Conservation (phyloP, 2,329 filamentous ascomycete species). For the Epichloe gansuensis region DNA sequence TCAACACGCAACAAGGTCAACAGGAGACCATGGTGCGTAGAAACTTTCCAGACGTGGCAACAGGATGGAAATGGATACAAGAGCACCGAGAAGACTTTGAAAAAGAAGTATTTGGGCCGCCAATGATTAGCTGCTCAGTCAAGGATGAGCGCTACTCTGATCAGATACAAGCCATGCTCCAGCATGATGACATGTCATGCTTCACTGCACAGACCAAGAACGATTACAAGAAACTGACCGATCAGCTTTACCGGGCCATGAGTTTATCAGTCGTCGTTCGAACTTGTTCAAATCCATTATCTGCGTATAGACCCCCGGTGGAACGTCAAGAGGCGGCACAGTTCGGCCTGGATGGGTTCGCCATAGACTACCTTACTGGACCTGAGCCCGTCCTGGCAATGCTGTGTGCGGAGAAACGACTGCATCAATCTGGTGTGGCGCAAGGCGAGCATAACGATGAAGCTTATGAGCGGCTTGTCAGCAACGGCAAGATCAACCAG, state of each 20-base stretch:
- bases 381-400: conserved; percentile 76
- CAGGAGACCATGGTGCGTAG: conserved; percentile 52
- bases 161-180: conserved; percentile 39
- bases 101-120: conserved; percentile 66
- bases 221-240: conserved; percentile 63
- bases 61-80: conserved; percentile 73
- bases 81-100: conserved; percentile 56
- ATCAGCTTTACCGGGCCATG: conserved; percentile 49
- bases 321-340: conserved; percentile 38
- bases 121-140: conserved; percentile 67
- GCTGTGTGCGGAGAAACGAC: conserved; percentile 60
- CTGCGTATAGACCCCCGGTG: conserved; percentile 42
- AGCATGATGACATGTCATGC: conserved; percentile 40
- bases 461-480: conserved; percentile 53
- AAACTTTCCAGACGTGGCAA: conserved; percentile 49
- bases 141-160: conserved; percentile 55
- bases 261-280: conserved; percentile 61
- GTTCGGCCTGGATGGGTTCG: conserved; percentile 66
- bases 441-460: conserved; percentile 49
- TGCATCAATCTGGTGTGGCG: conserved; percentile 57
- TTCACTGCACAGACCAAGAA: conserved; percentile 65
- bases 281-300: conserved; percentile 41
- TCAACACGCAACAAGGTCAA: conserved; percentile 65
- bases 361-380: conserved; percentile 65
- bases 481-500: conserved; percentile 42